Conservation (phyloP, 495 filamentous ascomycete genomes). For the Clohesyomyces aquaticus region DNA sequence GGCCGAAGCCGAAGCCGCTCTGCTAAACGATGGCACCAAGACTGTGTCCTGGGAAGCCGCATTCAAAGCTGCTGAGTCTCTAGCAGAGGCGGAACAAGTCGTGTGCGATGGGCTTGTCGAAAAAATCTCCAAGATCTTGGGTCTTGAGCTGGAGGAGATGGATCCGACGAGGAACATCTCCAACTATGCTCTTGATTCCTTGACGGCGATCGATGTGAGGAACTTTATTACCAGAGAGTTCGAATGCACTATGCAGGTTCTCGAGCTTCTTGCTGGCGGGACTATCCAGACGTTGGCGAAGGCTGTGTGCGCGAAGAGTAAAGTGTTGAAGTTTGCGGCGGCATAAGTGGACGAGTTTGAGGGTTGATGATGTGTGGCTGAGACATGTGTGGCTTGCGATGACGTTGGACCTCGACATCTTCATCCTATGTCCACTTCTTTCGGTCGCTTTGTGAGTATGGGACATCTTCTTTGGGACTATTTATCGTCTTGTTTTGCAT, state of each 20-base stretch:
- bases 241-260: constrained; percentile 28
- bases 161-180: constrained; percentile 9
- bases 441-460: too few species aligned
- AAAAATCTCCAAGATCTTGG: constrained; percentile 21
- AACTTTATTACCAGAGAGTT: constrained; percentile 33
- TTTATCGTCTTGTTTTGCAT: too few species aligned
- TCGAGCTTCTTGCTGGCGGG: constrained; percentile 30
- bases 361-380: too few species aligned
- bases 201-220: constrained; percentile 32
- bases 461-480: too few species aligned
- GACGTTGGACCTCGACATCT: too few species aligned
- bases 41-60: constrained; percentile 18
- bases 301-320: constrained; percentile 27
- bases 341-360: too few species aligned
- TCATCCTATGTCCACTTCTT: too few species aligned
- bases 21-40: not conserved
- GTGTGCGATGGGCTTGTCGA: constrained; percentile 29
- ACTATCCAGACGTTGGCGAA: constrained; percentile 26
- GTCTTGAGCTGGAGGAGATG: constrained; percentile 25
- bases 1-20: constrained; percentile 6
- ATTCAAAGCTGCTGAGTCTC: constrained; percentile 18
- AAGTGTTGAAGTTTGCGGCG: too few species aligned
- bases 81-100: constrained; percentile 22
- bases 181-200: constrained; percentile 16
- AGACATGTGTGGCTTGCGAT: too few species aligned